Conservation (phyloP, 2,329 filamentous ascomycete species). For the Stromatinia cepivora region DNA sequence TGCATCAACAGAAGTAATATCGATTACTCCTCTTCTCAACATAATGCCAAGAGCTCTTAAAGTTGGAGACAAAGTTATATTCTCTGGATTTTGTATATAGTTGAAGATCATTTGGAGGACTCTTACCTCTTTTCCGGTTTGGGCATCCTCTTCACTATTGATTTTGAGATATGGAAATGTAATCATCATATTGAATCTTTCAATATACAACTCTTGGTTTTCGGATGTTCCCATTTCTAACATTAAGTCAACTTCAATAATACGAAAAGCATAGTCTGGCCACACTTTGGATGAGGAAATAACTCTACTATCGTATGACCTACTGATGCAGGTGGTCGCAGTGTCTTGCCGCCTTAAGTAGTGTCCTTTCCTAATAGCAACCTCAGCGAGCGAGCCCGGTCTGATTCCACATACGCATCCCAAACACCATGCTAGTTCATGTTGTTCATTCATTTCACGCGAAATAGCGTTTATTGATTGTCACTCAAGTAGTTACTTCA, state of each 20-base stretch:
- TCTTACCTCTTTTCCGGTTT: neutral
- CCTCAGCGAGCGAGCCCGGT: neutral
- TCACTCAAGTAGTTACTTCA: neutral
- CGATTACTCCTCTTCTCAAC: neutral
- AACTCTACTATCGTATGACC: too few relatives aligned
- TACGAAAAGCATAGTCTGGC: too few relatives aligned
- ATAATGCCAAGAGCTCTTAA: neutral
- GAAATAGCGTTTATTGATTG: neutral
- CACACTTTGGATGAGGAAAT: too few relatives aligned
- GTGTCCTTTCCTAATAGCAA: neutral
- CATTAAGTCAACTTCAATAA: too few relatives aligned
- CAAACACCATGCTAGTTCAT: slow-evolving; percentile 2
- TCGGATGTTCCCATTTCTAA: too few relatives aligned
- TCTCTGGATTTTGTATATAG: neutral
- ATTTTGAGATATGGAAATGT: neutral
- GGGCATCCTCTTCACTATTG: neutral
- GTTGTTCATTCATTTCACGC: neutral
- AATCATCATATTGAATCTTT: neutral
- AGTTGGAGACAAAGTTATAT: neutral
- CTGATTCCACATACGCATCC: neutral
- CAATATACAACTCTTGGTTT: too few relatives aligned
- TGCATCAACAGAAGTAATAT: neutral
- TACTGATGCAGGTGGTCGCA: too few relatives aligned
- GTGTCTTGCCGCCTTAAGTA: neutral
- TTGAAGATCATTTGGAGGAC: neutral